These are phyloP conservation scores for Plectosphaerella sp. DNA, from an alignment of 2,329 filamentous ascomycete genomes.

Conservation along the genomic window DNA sequence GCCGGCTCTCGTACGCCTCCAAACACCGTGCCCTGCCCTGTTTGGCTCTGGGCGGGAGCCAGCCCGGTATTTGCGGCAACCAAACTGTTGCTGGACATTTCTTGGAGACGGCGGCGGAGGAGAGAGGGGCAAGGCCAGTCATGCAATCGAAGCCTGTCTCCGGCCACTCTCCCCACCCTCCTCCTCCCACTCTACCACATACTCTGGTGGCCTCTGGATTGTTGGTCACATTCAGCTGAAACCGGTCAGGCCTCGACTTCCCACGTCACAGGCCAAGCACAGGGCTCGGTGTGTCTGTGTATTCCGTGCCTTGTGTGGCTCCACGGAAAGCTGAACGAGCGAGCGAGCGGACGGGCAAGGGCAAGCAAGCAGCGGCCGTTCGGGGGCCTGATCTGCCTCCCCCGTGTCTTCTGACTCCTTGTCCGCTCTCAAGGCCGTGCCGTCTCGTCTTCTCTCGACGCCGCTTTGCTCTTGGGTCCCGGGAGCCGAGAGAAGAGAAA, in stretches of 20 bases:
- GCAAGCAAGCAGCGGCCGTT: neutral
- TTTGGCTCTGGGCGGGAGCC: constrained; percentile 27
- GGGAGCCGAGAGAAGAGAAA: neutral
- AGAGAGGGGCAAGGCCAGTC: neutral
- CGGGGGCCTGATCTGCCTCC: neutral
- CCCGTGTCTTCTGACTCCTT: neutral
- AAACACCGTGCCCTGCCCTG: constrained; percentile 22
- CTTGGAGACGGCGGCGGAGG: neutral
- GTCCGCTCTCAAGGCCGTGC: neutral
- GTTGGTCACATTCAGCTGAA: constrained; percentile 33
- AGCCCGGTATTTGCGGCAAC: constrained; percentile 34
- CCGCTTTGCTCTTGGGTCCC: neutral
- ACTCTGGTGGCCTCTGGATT: neutral
- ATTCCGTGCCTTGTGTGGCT: neutral
- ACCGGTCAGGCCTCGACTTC: constrained; percentile 29
- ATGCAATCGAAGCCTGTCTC: neutral
- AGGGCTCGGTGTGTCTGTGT: neutral
- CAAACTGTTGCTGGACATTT: constrained; percentile 27
- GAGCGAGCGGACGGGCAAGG: neutral
- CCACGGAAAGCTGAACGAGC: neutral
- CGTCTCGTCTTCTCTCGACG: neutral
- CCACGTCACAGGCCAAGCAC: neutral
- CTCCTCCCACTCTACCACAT: constrained; percentile 19
- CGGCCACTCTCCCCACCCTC: constrained; percentile 26
- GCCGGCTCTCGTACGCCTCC: constrained; percentile 8